Base-by-base conservation (phyloP, 208 protist genomes). In the Crithidia brevicula region DNA sequence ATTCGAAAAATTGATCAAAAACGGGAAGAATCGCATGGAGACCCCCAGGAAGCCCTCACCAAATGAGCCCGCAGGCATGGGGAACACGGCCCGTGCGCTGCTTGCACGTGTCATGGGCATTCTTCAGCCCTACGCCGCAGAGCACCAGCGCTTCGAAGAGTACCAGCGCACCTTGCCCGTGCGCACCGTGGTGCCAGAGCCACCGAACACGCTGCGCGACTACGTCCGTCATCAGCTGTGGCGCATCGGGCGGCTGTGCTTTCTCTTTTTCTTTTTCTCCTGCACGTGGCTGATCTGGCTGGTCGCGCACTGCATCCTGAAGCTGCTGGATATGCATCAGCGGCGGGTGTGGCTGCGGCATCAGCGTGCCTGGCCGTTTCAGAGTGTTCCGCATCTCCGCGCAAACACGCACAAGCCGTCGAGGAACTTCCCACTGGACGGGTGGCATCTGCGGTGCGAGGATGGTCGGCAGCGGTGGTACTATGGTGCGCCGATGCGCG, bases 391-490 rank as follows among this genome's bases (percentile, higher is more conserved):
- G 36, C 89, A 92, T 54, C 72, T 91, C 7, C 79, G 85, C 23
- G 59, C 53, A 9, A 57, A 88, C 43, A 30, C 43, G 47, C 77
- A 83, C 61, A 49, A 64, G 20, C 40, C 81, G 11, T 65, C 77
- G 13, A 22, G 28, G 4, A 49, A 51, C 25, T 93, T 91, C 65
- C 85, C 88, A 0, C 53, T 94, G 33, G 78, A 82, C 23, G 54
- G 72, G 22, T 96, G 91, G 91, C 88, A 92, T 58, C 68, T 96
- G 58, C 81, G 81, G 53, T 94, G 87, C 60, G 91, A 96, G 66
- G 91, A 96, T 31, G 91, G 91, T 0, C 88, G 91, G 3, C 91
- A 96, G 79, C 87, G 85, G n/a, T 96, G 91, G 91, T 81, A 91
- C 72, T 81, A 88, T 54, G 80, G 82, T 9, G 72, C 71, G 3